Evolutionary conservation across 2,329 filamentous ascomycete genomes (phyloP), one percentile per base, ranked within the genome.

Genomic region (Lomentospora prolificans): DNA sequence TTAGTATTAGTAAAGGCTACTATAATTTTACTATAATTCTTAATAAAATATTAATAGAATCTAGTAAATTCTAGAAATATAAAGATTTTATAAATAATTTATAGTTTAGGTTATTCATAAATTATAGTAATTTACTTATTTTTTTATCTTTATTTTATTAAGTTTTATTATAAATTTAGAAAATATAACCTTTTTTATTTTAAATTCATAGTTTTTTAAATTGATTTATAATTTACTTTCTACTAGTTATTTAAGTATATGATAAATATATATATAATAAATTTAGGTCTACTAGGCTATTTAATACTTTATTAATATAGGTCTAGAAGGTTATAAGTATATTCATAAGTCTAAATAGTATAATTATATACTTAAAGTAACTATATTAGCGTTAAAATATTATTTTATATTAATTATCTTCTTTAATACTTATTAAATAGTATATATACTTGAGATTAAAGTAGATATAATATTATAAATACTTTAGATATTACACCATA

Each of bases 281-380:
- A 54, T 48, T 14, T 57, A 17, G 1, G 50, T n/a, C 41, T 55
- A 48, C n/a, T 44, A 22, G n/a, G n/a, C 30, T 31, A 17, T 12
- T 12, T 51, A 52, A 46, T 39, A 53, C 27, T 50, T 57, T 55
- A 50, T 61, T 58, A 50, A 59, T 61, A 57, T 60, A 60, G 46
- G 30, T 48, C 44, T 60, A 58, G 41, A 57, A 58, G 1, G 22
- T 60, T 44, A 52, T 57, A 55, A 52, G 19, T 50, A 56, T 58
- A 57, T 59, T 58, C 51, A 55, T 59, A 41, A 61, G 30, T 1
- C 19, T 56, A 56, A 59, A 59, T 48, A 56, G 46, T 58, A 60
- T 60, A 27, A 59, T 51, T 44, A 57, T 30, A 54, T 60, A 62
- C 39, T 62, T 57, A 59, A 57, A 62, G 25, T 59, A 55, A 17